Evolutionary conservation across 83 land plant species (phyloP).

Genomic region (Diphasiastrum complanatum): DNA sequence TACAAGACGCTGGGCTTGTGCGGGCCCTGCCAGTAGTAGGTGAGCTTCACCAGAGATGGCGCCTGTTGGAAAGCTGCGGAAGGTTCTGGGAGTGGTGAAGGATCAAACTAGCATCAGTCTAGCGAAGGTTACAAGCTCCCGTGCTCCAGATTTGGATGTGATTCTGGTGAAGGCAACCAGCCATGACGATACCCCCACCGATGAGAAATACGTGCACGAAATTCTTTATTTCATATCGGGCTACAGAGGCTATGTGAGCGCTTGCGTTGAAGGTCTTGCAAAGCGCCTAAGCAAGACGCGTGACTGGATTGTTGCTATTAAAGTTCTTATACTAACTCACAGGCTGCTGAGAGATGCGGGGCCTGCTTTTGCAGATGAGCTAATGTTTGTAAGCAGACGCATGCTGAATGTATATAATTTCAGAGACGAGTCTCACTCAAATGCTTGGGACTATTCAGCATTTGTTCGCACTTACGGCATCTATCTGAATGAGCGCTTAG

Average conservation of each 20-base stretch:
- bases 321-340: slow-evolving; percentile 52
- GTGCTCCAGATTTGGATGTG: slow-evolving; percentile 69
- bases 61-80: slow-evolving; percentile 34
- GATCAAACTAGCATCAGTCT: slow-evolving; percentile 80
- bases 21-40: too few species aligned
- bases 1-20: too few species aligned
- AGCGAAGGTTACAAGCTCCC: slow-evolving; percentile 52
- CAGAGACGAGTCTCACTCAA: slow-evolving; percentile 73
- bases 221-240: slow-evolving; percentile 36
- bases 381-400: slow-evolving; percentile 47
- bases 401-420: slow-evolving; percentile 61
- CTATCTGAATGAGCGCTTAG: slow-evolving; percentile 75
- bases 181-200: slow-evolving; percentile 58
- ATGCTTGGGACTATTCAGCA: slow-evolving; percentile 79
- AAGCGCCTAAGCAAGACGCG: slow-evolving; percentile 52
- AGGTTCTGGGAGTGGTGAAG: slow-evolving; percentile 67
- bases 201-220: slow-evolving; percentile 47
- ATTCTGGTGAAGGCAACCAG: slow-evolving; percentile 66
- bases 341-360: slow-evolving; percentile 54
- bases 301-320: slow-evolving; percentile 78
- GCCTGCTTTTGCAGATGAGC: slow-evolving; percentile 52
- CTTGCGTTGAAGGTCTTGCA: slow-evolving; percentile 46
- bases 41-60: too few species aligned
- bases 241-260: slow-evolving; percentile 35
- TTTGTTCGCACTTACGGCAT: slow-evolving; percentile 71